Conservation (phyloP, 2,329 filamentous ascomycete species). For the Fusarium cyanostomum region DNA sequence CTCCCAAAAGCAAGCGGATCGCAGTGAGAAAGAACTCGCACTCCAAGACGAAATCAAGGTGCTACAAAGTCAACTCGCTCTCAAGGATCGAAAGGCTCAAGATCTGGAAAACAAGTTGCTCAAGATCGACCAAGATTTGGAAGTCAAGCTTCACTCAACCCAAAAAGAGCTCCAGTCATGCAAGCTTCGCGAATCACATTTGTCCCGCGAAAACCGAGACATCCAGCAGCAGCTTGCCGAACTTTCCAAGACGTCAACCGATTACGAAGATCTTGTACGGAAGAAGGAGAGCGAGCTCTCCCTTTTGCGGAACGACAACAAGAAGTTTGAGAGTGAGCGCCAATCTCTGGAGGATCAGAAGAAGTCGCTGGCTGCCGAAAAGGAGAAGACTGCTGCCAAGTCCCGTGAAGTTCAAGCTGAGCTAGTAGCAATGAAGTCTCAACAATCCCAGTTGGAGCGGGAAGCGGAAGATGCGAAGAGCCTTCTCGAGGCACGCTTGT, state of each 20-base stretch:
- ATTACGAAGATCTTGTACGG: slow-evolving; percentile 92
- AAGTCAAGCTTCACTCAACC: slow-evolving; percentile 80
- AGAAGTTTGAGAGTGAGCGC: slow-evolving; percentile 83
- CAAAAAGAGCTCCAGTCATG: slow-evolving; percentile 82
- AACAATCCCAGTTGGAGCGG: slow-evolving; percentile 84
- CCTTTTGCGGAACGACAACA: slow-evolving; percentile 84
- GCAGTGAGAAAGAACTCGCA: slow-evolving; percentile 78
- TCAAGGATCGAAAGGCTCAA: slow-evolving; percentile 90
- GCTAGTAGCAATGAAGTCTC: slow-evolving; percentile 84
- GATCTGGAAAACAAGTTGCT: slow-evolving; percentile 88
- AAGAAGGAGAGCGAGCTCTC: slow-evolving; percentile 94
- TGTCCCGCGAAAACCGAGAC: slow-evolving; percentile 81
- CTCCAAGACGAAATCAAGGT: slow-evolving; percentile 88
- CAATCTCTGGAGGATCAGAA: slow-evolving; percentile 82
- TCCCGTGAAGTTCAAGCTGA: slow-evolving; percentile 89
- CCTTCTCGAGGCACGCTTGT: slow-evolving; percentile 86
- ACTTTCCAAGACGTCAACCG: slow-evolving; percentile 89
- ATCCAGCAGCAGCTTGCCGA: slow-evolving; percentile 87
- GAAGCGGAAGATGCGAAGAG: slow-evolving; percentile 90
- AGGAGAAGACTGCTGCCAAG: slow-evolving; percentile 78
- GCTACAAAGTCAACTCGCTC: slow-evolving; percentile 85
- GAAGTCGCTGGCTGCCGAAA: slow-evolving; percentile 74
- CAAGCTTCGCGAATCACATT: slow-evolving; percentile 78
- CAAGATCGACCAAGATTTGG: slow-evolving; percentile 86
- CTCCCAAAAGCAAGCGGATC: slow-evolving; percentile 74